phyloP scores from a whole-genome alignment of 768 basidiomycete species.

The Tulasnella calospora region DNA sequence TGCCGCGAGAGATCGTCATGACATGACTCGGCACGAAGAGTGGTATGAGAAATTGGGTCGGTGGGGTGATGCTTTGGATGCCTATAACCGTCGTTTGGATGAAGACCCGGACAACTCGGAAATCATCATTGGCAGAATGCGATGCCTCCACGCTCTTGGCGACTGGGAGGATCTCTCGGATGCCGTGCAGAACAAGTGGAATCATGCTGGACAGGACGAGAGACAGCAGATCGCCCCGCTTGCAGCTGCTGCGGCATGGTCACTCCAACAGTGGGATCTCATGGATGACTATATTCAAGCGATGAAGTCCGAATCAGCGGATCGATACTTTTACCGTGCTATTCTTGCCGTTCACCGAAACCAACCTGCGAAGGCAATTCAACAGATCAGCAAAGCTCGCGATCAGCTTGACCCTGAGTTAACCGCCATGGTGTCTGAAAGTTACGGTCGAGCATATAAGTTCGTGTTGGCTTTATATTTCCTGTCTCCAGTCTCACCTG shows the following conservation, averaged over 20 bases:
- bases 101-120: slow-evolving; percentile 72
- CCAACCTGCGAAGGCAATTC: slow-evolving; percentile 84
- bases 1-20: slow-evolving; percentile 83
- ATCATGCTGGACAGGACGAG: slow-evolving; percentile 73
- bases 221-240: slow-evolving; percentile 90
- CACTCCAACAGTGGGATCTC: slow-evolving; percentile 90
- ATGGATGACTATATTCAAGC: slow-evolving; percentile 96
- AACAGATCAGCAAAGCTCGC: slow-evolving; percentile 86
- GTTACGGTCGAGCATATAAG: slow-evolving; percentile 97
- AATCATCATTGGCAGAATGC: slow-evolving; percentile 84
- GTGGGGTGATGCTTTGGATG: slow-evolving; percentile 89
- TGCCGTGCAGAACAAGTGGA: slow-evolving; percentile 86
- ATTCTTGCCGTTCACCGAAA: slow-evolving; percentile 95
- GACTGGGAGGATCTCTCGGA: slow-evolving; percentile 91
- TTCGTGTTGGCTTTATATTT: slow-evolving; percentile 40
- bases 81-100: slow-evolving; percentile 74
- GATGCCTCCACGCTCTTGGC: slow-evolving; percentile 92
- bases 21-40: slow-evolving; percentile 88
- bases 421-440: slow-evolving; percentile 87
- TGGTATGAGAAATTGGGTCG: slow-evolving; percentile 97
- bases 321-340: slow-evolving; percentile 92
- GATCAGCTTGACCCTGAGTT: slow-evolving; percentile 89
- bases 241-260: slow-evolving; percentile 97
- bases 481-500: slow-evolving; percentile 24
- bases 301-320: slow-evolving; percentile 89